These are phyloP conservation scores for Carex pumila DNA, from an alignment of 176 grass and related monocot genomes.

Conservation along the genomic window DNA sequence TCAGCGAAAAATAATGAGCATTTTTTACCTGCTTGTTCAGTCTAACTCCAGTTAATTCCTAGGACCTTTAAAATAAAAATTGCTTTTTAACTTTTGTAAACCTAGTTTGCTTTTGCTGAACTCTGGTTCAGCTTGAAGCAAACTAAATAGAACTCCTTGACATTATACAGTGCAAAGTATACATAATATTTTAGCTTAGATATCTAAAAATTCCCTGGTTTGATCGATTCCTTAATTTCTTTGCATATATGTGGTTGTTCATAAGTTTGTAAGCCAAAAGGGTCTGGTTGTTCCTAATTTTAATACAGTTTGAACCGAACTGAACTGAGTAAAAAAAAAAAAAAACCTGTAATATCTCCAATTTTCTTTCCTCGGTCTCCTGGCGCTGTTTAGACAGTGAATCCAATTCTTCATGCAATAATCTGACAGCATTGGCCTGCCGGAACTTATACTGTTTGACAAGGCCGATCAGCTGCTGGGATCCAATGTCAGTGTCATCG, in stretches of 20 bases:
- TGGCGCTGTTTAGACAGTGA: slow-evolving; percentile 52
- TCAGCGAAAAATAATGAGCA: neutral
- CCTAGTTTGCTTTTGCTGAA: neutral
- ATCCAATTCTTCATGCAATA: slow-evolving; percentile 59
- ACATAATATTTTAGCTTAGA: neutral
- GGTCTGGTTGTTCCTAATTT: neutral
- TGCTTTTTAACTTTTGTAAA: neutral
- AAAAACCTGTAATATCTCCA: slow-evolving; percentile 50
- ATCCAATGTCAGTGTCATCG: slow-evolving; percentile 57
- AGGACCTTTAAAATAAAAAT: neutral
- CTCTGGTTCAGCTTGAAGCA: neutral
- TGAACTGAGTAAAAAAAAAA: neutral
- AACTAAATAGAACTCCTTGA: neutral
- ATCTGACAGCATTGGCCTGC: slow-evolving; percentile 30
- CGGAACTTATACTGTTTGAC: slow-evolving; percentile 68
- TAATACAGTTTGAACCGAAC: neutral
- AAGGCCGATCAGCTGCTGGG: slow-evolving; percentile 49
- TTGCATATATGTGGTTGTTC: neutral
- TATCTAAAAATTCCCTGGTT: neutral
- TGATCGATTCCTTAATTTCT: neutral
- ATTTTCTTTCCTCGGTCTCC: slow-evolving; percentile 71
- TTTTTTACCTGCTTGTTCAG: neutral
- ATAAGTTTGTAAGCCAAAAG: neutral
- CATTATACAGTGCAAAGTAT: neutral
- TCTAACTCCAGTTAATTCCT: neutral